phyloP scores from a whole-genome alignment of 176 grass and related monocot genomes.

The Oropetium thomaeum region DNA sequence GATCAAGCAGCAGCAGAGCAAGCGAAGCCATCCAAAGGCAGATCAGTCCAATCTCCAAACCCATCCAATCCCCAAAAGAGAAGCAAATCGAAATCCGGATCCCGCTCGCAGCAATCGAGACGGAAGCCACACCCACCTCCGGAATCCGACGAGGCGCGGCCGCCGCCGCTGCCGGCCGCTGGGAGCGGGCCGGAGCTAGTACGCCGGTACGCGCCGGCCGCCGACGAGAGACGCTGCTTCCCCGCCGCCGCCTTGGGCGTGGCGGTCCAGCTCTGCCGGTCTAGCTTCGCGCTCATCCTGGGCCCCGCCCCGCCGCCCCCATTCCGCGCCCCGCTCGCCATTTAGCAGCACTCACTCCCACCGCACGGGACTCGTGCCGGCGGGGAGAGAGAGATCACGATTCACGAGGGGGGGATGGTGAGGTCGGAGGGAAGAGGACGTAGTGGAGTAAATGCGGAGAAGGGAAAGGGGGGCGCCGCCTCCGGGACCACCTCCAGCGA shows the following conservation, averaged over 20 bases:
- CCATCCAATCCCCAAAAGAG: neutral
- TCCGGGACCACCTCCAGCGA: conserved; percentile 33
- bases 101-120: neutral
- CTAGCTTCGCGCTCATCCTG: conserved; percentile 60
- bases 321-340: conserved; percentile 59
- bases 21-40: conserved; percentile 9
- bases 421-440: conserved; percentile 10
- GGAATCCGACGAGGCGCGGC: conserved; percentile 40
- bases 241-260: conserved; percentile 68
- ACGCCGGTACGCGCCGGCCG: conserved; percentile 44
- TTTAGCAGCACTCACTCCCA: conserved; percentile 1
- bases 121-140: conserved; percentile 50
- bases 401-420: conserved; percentile 33
- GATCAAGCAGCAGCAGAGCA: neutral
- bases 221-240: conserved; percentile 63
- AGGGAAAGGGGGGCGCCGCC: neutral
- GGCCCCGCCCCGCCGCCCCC: conserved; percentile 45
- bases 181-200: conserved; percentile 60
- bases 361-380: conserved; percentile 19
- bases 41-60: conserved; percentile 26
- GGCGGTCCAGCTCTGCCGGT: conserved; percentile 48
- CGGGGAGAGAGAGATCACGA: conserved; percentile 1
- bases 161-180: conserved; percentile 20
- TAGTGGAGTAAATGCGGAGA: conserved; percentile 45
- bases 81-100: conserved; percentile 41